Base-by-base conservation (phyloP, 73 alveolate species). In the Durusdinium trenchii region DNA sequence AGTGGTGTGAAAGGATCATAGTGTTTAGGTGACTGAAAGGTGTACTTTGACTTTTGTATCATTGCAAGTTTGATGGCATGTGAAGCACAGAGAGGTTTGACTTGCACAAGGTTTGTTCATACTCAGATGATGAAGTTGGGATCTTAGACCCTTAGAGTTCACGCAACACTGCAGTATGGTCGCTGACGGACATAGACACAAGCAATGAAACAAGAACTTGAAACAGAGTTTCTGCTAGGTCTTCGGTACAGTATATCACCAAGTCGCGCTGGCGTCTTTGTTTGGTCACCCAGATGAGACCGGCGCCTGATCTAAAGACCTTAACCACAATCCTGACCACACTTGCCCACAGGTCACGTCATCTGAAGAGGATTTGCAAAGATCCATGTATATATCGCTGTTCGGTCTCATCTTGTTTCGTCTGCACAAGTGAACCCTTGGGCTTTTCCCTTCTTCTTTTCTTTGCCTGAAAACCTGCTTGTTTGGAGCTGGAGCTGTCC, bases 211-310 rank as follows among this genome's bases (percentile, higher is more conserved):
- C n/a, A n/a, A n/a, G n/a, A n/a, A n/a, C n/a, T n/a, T n/a, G n/a
- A n/a, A n/a, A n/a, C n/a, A n/a, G n/a, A n/a, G n/a, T n/a, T n/a
- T n/a, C 64, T 54, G 9, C 64, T 12, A 90, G 96, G 96, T 90
- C 96, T 48, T 90, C 96, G 92, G 98, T 93, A 92, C 98, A 93
- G 98, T 93, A 73, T 92, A 93, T 93, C 92, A 93, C 98, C 73
- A 93, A 93, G 82, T 93, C 98, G 60, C 98, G 98, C n/a, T 93
- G 98, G 98, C 85, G 92, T 67, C 69, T 90, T 73, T 45, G 95
- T 57, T 40, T 46, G 82, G 95, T 16, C 51, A 30, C 82, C 62
- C 82, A 40, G 79, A 9, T 7, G 35, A 30, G 64, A 36, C 20
- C 38, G 43, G 6, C 16, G 36, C 6, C 78, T 40, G 10, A 9